These are phyloP conservation scores for Cucumis cinereus DNA, from an alignment of 306 rosid species.

Conservation along the genomic window DNA sequence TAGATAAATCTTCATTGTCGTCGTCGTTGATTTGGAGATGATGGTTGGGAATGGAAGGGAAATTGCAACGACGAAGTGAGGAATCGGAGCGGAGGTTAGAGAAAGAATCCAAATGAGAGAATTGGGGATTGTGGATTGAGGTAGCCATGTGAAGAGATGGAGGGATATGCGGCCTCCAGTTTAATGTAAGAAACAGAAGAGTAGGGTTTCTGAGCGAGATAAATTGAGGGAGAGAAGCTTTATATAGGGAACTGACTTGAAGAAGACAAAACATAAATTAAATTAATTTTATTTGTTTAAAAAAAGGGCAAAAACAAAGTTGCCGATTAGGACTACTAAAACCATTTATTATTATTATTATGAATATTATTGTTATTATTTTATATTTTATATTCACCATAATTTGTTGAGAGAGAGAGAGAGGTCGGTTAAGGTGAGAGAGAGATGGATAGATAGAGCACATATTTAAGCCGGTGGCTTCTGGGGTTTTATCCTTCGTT, in stretches of 20 bases:
- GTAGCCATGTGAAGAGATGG: slow-evolving; percentile 34
- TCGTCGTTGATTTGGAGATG: not conserved
- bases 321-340: not conserved
- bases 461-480: not conserved
- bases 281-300: no score
- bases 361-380: no score
- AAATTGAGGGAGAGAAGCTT: not conserved
- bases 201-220: not conserved
- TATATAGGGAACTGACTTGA: not conserved
- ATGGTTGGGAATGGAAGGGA: not conserved
- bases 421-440: not conserved
- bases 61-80: slow-evolving; percentile 7
- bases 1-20: slow-evolving; percentile 11
- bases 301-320: not conserved
- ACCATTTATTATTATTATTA: no score
- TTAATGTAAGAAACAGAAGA: not conserved
- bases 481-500: not conserved
- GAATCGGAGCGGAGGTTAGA: slow-evolving; percentile 9
- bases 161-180: not conserved
- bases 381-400: no score
- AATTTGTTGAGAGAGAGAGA: not conserved
- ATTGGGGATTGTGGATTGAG: slow-evolving; percentile 37
- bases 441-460: not conserved
- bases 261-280: not conserved
- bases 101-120: not conserved